Evolutionary conservation across 441 rosid species (phyloP), one percentile per base, ranked within the genome.

Genomic region (Jatropha multifida): DNA sequence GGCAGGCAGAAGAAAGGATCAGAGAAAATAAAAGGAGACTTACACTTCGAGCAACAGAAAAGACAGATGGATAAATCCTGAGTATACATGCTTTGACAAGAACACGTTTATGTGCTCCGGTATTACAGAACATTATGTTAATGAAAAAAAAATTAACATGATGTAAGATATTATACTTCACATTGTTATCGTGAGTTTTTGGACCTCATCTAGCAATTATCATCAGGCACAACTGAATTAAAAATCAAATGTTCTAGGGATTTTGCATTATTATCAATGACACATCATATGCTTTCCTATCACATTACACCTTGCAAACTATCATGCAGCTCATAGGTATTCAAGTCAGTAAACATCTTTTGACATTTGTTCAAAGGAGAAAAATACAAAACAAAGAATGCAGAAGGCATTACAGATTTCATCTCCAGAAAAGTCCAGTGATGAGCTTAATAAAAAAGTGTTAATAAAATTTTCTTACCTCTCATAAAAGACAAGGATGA

Each of bases 401-500:
- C 8, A 18, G 13, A 49, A 37, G 37, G 11, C 23, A 48, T 52
- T 26, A 27, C 10, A 55, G 17, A 52, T 61, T 65, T 11, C 23
- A 46, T 61, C 67, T 59, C 17, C 56, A 10, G 60, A 75, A 56
- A 23, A 62, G 61, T 60, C 32, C 23, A 27, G 13, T 15, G 20
- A 74, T 49, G 9, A 62, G 32, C 12, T 32, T 46, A 32, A 14
- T 11, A 51, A 11, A 48, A 40, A 38, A 18, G 9, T 26, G 23
- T 38, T 11, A 32, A 75, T 18, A 38, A 42, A 64, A 54, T 70
- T 68, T 54, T n/a, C 68, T 61, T 83, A 91, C 99, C 99, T 90
- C 89, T 88, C 88, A 95, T 83, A 84, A 95, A 95, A 66, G 96
- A 90, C 65, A 95, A 77, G 37, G 97, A 93, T 42, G 98, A 95